These are phyloP conservation scores for Sphaerulina vaccinii DNA, from an alignment of 2,329 filamentous ascomycete species.

Conservation along the genomic window DNA sequence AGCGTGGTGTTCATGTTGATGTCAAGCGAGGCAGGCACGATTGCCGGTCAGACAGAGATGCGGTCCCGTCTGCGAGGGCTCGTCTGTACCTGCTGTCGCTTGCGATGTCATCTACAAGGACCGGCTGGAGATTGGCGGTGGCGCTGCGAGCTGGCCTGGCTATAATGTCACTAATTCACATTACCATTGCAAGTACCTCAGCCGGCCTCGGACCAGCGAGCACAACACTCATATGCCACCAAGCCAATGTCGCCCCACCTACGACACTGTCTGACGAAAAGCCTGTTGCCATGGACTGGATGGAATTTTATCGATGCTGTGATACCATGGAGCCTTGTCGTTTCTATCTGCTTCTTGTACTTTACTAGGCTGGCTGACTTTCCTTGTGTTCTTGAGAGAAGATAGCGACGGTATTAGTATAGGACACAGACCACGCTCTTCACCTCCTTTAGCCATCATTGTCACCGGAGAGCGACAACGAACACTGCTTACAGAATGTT, in stretches of 20 bases:
- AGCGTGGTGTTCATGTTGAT: slow-evolving; percentile 25
- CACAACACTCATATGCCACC: slow-evolving; percentile 2
- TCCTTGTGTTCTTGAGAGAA: slow-evolving; percentile 21
- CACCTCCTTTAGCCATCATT: not conserved
- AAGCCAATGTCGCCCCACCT: not conserved
- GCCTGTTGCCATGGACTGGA: slow-evolving; percentile 3
- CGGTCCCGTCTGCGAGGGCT: not conserved
- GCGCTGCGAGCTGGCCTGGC: slow-evolving; percentile 23
- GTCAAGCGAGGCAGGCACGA: slow-evolving; percentile 15
- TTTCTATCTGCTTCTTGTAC: slow-evolving; percentile 22
- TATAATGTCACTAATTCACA: slow-evolving; percentile 35
- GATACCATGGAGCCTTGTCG: slow-evolving; percentile 34
- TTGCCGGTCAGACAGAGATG: slow-evolving; percentile 2
- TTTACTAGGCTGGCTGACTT: slow-evolving; percentile 19
- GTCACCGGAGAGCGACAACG: too few relatives aligned
- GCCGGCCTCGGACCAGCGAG: slow-evolving; percentile 13
- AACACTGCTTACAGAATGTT: too few relatives aligned
- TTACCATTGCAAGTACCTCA: slow-evolving; percentile 29
- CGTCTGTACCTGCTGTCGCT: slow-evolving; percentile 7
- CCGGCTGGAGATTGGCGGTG: slow-evolving; percentile 12
- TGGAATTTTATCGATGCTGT: slow-evolving; percentile 24
- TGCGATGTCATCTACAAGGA: slow-evolving; percentile 10
- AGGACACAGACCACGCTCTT: slow-evolving; percentile 10
- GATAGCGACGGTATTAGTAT: slow-evolving; percentile 21
- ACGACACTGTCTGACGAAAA: slow-evolving; percentile 7